Percentiles rank a stretch among this genome's conserved stretches.
Evolutionary conservation across 2,329 filamentous ascomycete genomes (phyloP).

Genomic region (Colletotrichum viniferum): DNA sequence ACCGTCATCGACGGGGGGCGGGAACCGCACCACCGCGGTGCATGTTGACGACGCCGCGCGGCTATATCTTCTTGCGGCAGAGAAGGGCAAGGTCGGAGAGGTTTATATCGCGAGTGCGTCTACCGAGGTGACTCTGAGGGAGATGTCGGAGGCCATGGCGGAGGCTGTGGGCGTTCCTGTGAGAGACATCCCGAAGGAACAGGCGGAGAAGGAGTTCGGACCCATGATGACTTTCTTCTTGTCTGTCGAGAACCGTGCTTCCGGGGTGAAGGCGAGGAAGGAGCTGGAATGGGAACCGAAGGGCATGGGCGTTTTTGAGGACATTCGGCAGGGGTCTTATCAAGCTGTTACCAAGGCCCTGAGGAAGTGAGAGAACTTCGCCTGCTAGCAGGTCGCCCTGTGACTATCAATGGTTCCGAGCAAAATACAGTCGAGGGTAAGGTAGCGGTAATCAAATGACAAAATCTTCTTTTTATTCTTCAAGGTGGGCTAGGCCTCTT

Average conservation of each 20-base stretch:
- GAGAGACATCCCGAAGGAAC: constrained; percentile 26
- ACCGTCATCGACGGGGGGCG: neutral
- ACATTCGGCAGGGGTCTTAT: constrained; percentile 32
- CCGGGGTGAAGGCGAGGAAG: constrained; percentile 37
- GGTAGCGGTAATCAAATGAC: neutral
- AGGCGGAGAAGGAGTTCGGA: constrained; percentile 27
- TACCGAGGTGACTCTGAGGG: constrained; percentile 33
- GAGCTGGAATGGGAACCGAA: constrained; percentile 42
- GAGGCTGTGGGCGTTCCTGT: constrained; percentile 26
- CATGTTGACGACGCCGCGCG: neutral
- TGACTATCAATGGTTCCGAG: fast-evolving
- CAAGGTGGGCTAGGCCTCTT: neutral
- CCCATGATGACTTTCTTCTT: constrained; percentile 38
- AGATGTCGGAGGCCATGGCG: constrained; percentile 31
- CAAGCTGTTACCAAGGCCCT: constrained; percentile 18
- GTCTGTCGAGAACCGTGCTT: constrained; percentile 34
- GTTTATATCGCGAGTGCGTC: constrained; percentile 37
- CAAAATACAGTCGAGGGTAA: neutral
- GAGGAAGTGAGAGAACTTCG: neutral
- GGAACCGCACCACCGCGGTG: neutral
- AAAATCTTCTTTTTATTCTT: neutral
- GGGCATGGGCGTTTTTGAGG: constrained; percentile 37
- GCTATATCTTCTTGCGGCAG: neutral
- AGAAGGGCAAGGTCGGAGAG: constrained; percentile 30
- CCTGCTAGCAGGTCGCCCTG: neutral